Conservation (phyloP, 768 basidiomycete genomes). For the Baorangia bicolor region DNA sequence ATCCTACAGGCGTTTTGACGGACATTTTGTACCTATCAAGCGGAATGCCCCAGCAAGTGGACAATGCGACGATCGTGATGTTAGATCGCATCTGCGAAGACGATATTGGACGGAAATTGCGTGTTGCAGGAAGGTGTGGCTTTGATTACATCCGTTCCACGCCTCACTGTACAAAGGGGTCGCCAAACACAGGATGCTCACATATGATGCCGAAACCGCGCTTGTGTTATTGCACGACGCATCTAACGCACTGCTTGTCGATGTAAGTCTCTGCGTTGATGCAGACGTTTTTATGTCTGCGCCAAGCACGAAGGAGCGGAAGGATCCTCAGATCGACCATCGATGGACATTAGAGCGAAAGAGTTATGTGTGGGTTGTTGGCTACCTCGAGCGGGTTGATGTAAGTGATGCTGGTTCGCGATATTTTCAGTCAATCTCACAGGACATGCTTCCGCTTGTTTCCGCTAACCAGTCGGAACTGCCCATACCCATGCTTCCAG, state of each 20-base stretch:
- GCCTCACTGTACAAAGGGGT: conserved; percentile 12
- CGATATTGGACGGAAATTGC: conserved; percentile 50
- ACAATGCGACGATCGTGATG: conserved; percentile 45
- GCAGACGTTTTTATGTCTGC: conserved; percentile 19
- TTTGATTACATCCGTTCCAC: conserved; percentile 13
- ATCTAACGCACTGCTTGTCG: conserved; percentile 53
- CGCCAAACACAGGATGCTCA: conserved; percentile 46
- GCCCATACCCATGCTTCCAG: conserved; percentile 43
- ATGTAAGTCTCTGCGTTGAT: conserved; percentile 53
- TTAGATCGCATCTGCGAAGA: conserved; percentile 40
- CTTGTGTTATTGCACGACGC: conserved; percentile 50
- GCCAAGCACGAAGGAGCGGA: conserved; percentile 6
- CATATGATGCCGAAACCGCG: conserved; percentile 51
- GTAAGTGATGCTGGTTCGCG: conserved; percentile 34
- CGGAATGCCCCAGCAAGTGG: conserved; percentile 50
- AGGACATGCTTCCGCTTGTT: conserved; percentile 11
- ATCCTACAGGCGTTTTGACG: not conserved
- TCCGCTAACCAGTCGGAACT: conserved; percentile 35
- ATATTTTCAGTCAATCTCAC: conserved; percentile 15
- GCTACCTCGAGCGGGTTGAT: conserved; percentile 51
- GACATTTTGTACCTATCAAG: not conserved
- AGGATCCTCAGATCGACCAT: conserved; percentile 8
- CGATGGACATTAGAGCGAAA: conserved; percentile 56
- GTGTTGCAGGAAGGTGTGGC: conserved; percentile 58
- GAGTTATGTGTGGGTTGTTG: conserved; percentile 52